Evolutionary conservation across 106 monocot genomes (phyloP), one percentile per base, ranked within the genome.

Genomic region (Allium cepa): DNA sequence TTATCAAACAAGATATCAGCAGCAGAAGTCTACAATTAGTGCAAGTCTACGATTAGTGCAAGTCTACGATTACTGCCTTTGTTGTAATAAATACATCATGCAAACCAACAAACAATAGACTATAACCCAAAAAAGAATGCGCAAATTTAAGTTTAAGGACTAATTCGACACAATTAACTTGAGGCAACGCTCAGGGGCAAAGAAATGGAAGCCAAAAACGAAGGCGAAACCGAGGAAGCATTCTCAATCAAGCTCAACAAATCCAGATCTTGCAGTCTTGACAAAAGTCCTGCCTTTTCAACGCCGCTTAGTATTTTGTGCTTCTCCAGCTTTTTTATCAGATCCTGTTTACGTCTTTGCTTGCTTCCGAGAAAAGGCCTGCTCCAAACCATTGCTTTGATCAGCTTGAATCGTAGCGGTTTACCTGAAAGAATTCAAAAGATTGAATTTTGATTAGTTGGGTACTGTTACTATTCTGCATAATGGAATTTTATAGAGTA

Each of bases 311-410:
- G 72, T 17, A 97, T 86, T 79, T 87, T 92, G 69, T 75, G 74
- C 74, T 74, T 74, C 86, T 97, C 92, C 13, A 97, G 78, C 79
- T 92, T 85, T 74, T 79, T 97, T 17, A 97, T 71, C 36, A 97
- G 83, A 77, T 97, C 92, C 12, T 53, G 17, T 17, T 60, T 17
- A 89, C 66, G 26, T 92, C 88, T 76, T 97, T 88, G 68, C 78
- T 81, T 4, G 79, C 81, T 72, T 97, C 96, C 18, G 17, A 7
- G 74, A 97, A 97, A 56, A 92, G 60, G 9, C 95, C 96, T 59
- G 92, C 80, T 1, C 96, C 96, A 69, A 76, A 97, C 96, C 96
- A 97, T 71, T 88, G 69, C 84, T 97, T 97, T 72, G 77, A 60
- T 92, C 96, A 97, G 49, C 48, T 70, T 2, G 64, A 45, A 72